phyloP scores from a whole-genome alignment of 83 land plant species.

The Picea engelmannii region DNA sequence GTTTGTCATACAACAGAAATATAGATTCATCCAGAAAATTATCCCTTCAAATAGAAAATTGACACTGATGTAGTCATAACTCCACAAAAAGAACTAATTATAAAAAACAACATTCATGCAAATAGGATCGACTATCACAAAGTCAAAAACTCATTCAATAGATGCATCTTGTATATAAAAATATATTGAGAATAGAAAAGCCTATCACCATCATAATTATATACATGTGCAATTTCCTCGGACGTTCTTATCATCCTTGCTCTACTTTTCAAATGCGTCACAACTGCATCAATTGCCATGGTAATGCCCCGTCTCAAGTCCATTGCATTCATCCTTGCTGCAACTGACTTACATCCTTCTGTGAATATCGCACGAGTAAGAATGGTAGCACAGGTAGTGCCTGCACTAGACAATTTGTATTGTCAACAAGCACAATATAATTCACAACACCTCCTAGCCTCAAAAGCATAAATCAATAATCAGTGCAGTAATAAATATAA shows the following conservation, averaged over 20 bases:
- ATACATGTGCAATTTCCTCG: slow-evolving; percentile 74
- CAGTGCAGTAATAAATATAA: too few relatives aligned
- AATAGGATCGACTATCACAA: neutral
- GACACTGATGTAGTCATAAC: neutral
- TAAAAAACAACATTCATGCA: neutral
- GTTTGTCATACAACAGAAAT: neutral
- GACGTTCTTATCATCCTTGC: slow-evolving; percentile 63
- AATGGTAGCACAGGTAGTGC: slow-evolving; percentile 74
- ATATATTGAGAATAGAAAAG: neutral
- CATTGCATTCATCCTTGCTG: slow-evolving; percentile 79
- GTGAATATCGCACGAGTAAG: slow-evolving; percentile 63
- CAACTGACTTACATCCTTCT: slow-evolving; percentile 77
- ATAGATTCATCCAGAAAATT: neutral
- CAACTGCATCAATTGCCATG: slow-evolving; percentile 63
- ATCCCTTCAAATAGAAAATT: neutral
- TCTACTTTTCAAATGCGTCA: slow-evolving; percentile 48
- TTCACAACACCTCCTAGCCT: neutral
- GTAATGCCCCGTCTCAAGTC: slow-evolving; percentile 67
- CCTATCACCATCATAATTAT: neutral
- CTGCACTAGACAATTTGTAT: slow-evolving; percentile 23
- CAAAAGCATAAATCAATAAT: neutral
- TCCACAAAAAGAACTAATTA: neutral
- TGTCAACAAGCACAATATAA: neutral
- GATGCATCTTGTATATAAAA: neutral
- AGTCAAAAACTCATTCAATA: neutral